Conservation (phyloP, 805 yeast species). For the Saturnispora serradocipensis region DNA sequence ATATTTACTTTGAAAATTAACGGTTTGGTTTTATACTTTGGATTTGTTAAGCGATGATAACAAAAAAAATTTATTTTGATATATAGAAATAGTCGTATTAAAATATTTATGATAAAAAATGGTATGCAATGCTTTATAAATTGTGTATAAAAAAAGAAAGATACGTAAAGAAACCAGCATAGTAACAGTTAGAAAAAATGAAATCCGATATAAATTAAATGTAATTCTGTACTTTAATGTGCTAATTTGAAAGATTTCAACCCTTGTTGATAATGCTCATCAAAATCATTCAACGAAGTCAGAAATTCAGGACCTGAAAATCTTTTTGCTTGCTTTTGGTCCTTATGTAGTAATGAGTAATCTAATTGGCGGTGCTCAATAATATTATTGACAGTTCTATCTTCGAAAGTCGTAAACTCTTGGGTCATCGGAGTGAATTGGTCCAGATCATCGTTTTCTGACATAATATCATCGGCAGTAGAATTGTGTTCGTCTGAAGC, state of each 20-base stretch:
- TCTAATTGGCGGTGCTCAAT: neutral
- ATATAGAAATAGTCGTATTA: neutral
- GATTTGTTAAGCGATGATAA: no score
- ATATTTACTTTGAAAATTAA: no score
- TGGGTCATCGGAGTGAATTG: neutral
- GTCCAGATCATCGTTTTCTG: neutral
- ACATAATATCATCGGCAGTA: neutral
- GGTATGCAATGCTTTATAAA: neutral
- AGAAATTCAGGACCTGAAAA: neutral
- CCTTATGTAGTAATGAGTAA: neutral
- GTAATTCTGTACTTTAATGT: neutral
- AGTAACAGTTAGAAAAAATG: no score
- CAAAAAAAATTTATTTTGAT: no score
- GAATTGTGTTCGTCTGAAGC: neutral
- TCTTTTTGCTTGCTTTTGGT: neutral
- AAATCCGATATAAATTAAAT: no score
- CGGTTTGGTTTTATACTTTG: no score
- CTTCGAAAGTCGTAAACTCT: neutral
- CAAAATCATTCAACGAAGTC: neutral
- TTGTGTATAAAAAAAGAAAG: neutral
- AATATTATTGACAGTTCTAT: neutral
- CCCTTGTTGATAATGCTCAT: neutral
- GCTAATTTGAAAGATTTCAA: neutral
- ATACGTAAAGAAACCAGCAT: neutral
- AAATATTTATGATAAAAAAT: no score